Conservation (phyloP, 2,329 filamentous ascomycete species). For the Diaporthe destruens region DNA sequence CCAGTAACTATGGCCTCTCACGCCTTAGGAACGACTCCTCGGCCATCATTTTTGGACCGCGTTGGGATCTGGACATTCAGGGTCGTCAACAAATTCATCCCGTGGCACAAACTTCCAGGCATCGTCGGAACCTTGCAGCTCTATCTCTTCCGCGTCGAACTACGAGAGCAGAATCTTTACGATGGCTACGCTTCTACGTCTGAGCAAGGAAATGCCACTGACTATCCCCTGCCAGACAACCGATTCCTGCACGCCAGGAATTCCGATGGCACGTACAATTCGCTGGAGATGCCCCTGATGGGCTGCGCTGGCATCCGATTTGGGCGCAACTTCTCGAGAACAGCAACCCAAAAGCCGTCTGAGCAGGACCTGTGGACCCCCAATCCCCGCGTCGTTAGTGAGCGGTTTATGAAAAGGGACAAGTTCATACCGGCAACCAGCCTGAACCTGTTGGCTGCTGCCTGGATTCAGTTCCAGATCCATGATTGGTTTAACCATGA, state of each 20-base stretch:
- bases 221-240: constrained; percentile 42
- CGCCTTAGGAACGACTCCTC: constrained; percentile 4
- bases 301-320: constrained; percentile 60
- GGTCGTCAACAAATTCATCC: constrained; percentile 6
- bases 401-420: constrained; percentile 56
- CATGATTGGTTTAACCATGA: constrained; percentile 57
- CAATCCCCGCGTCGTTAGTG: constrained; percentile 58
- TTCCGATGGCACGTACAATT: constrained; percentile 60
- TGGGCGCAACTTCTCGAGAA: constrained; percentile 57
- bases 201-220: constrained; percentile 52
- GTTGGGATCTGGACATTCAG: constrained; percentile 16
- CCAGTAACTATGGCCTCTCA: constrained; percentile 23
- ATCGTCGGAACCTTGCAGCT: constrained; percentile 57
- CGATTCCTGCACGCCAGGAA: constrained; percentile 53
- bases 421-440: constrained; percentile 59
- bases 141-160: constrained; percentile 55
- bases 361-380: constrained; percentile 57
- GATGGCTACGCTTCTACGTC: constrained; percentile 55
- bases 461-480: constrained; percentile 63
- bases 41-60: constrained; percentile 3
- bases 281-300: constrained; percentile 56
- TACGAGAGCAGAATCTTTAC: constrained; percentile 58
- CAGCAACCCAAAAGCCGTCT: constrained; percentile 42
- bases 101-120: constrained; percentile 54
- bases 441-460: constrained; percentile 60